Conservation (phyloP, 306 rosid species). For the Cicer pinnatifidum region DNA sequence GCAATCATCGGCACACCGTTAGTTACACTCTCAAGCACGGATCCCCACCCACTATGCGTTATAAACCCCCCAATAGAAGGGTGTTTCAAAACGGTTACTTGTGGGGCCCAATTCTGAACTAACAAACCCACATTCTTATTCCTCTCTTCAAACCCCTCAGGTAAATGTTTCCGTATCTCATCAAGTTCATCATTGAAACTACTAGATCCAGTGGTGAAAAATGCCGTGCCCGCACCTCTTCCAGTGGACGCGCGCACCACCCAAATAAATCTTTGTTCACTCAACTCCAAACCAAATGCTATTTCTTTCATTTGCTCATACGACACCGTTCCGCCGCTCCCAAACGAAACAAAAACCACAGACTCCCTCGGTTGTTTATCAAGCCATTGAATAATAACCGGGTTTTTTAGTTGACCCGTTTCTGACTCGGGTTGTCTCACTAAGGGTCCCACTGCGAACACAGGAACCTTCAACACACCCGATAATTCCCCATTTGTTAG, state of each 20-base stretch:
- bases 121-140: constrained; percentile 24
- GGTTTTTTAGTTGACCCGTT: neutral
- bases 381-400: constrained; percentile 47
- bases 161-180: neutral
- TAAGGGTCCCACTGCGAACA: constrained; percentile 62
- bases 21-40: constrained; percentile 53
- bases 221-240: constrained; percentile 13
- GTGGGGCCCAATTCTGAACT: constrained; percentile 55
- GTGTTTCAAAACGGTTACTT: constrained; percentile 50
- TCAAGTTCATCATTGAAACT: neutral
- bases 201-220: constrained; percentile 9
- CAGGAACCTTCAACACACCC: constrained; percentile 41
- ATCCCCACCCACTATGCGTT: constrained; percentile 66
- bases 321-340: constrained; percentile 67
- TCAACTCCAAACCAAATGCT: constrained; percentile 74
- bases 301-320: constrained; percentile 58
- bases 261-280: constrained; percentile 66
- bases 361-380: constrained; percentile 59
- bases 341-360: constrained; percentile 62
- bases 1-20: constrained; percentile 57
- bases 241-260: constrained; percentile 58
- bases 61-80: constrained; percentile 53
- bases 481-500: neutral
- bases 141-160: constrained; percentile 30
- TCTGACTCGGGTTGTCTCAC: constrained; percentile 32